These are phyloP conservation scores for Hyaloscypha bicolor DNA, from an alignment of 495 filamentous ascomycete species.

Conservation along the genomic window DNA sequence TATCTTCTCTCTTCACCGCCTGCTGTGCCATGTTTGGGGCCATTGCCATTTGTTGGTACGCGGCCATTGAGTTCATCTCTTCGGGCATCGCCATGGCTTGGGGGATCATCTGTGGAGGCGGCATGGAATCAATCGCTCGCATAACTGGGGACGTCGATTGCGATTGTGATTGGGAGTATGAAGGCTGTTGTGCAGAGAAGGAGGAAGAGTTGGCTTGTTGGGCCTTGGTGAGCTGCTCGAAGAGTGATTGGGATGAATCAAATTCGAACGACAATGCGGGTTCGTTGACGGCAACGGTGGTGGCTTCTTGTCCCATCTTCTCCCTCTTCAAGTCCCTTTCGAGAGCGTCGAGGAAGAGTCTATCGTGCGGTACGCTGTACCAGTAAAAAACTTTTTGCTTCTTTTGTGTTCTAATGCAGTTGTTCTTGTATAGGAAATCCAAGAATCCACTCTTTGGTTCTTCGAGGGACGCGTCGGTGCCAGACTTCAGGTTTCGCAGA, in stretches of 20 bases:
- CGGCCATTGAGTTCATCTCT: conserved; percentile 73
- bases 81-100: conserved; percentile 81
- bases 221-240: conserved; percentile 98
- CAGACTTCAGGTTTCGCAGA: conserved; percentile 95
- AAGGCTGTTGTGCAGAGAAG: conserved; percentile 81
- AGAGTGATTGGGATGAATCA: conserved; percentile 97
- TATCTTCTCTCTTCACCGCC: conserved; percentile 81
- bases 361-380: conserved; percentile 98
- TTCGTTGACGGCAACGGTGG: conserved; percentile 93
- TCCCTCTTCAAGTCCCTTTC: conserved; percentile 97
- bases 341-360: conserved; percentile 94
- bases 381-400: conserved; percentile 99
- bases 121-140: conserved; percentile 87
- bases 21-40: conserved; percentile 63
- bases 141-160: conserved; percentile 84
- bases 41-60: conserved; percentile 69
- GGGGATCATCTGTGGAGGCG: conserved; percentile 73
- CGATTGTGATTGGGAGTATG: conserved; percentile 64
- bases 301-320: conserved; percentile 98
- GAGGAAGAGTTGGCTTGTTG: conserved; percentile 98
- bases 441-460: conserved; percentile 98
- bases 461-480: conserved; percentile 97
- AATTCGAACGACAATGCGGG: conserved; percentile 98
- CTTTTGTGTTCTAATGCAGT: conserved; percentile 99
- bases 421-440: conserved; percentile 99